These are phyloP conservation scores for Dentipellis sp. DNA, from an alignment of 768 basidiomycete species.

Conservation along the genomic window DNA sequence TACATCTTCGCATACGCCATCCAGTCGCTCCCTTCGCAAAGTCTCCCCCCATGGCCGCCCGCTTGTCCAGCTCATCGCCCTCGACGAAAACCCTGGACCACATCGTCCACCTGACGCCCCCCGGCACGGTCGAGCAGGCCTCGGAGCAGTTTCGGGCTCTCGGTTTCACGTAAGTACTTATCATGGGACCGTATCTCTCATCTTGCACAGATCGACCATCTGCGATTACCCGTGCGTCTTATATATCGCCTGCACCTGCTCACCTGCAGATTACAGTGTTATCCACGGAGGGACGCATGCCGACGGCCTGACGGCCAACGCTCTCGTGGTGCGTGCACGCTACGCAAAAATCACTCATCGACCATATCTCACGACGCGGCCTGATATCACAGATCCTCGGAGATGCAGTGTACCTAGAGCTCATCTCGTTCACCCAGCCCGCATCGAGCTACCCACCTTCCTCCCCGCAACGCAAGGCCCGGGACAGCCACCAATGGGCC, in stretches of 20 bases:
- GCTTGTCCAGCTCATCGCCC: constrained; percentile 1
- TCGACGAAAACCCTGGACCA: constrained; percentile 50
- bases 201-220: neutral
- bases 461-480: constrained; percentile 33
- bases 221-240: neutral
- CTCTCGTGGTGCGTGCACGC: constrained; percentile 41
- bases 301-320: constrained; percentile 54
- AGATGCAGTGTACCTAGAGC: constrained; percentile 59
- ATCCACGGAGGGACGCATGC: constrained; percentile 58
- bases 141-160: constrained; percentile 44
- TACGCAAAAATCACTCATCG: neutral
- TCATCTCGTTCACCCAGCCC: constrained; percentile 57
- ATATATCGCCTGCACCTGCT: no score
- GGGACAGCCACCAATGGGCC: constrained; percentile 47
- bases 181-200: neutral
- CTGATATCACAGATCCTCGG: constrained; percentile 33
- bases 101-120: constrained; percentile 63
- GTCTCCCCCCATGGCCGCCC: no score
- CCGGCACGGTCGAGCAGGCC: constrained; percentile 41
- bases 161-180: constrained; percentile 50
- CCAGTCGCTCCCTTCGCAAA: no score
- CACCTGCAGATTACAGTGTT: constrained; percentile 33
- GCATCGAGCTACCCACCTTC: constrained; percentile 41
- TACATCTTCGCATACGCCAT: no score
- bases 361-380: neutral